Percentiles rank a stretch among this genome's conserved stretches.
Evolutionary conservation across 1,284 basidiomycete species (phyloP).

Genomic region (Xerocomus nothofagi): DNA sequence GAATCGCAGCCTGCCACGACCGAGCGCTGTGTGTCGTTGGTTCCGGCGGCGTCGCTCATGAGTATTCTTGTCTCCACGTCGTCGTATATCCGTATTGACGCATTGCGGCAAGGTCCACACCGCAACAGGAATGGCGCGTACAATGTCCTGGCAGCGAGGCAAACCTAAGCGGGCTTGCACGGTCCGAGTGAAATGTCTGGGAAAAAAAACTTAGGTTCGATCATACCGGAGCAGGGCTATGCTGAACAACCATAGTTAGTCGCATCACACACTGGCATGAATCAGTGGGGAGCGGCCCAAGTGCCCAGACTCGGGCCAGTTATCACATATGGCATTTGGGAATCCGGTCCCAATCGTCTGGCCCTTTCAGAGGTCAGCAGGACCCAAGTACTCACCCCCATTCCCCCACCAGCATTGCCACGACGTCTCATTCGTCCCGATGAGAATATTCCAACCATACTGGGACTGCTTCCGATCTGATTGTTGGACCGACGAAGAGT

Average conservation of each 20-base stretch:
- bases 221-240: conserved; percentile 33
- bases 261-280: conserved; percentile 7
- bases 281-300: conserved; percentile 6
- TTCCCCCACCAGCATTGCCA: conserved; percentile 26
- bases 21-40: background rate
- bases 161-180: conserved; percentile 12
- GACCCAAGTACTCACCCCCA: conserved; percentile 7
- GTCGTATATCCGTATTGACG: conserved; percentile 19
- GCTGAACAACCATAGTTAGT: conserved; percentile 20
- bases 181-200: conserved; percentile 11
- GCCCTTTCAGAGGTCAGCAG: conserved; percentile 14
- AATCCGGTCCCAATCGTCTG: conserved; percentile 24
- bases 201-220: conserved; percentile 26
- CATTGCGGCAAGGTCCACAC: background rate
- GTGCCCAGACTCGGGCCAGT: conserved; percentile 12
- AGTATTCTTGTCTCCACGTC: no score
- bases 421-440: conserved; percentile 10
- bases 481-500: conserved; percentile 20
- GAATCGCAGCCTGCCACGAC: conserved; percentile 22
- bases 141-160: conserved; percentile 10
- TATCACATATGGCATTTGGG: conserved; percentile 9
- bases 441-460: conserved; percentile 23
- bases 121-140: conserved; percentile 5
- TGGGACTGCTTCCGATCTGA: conserved; percentile 16
- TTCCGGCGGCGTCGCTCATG: conserved; percentile 21